Evolutionary conservation across 345 rosid species (phyloP).

Genomic region (Salix suchowensis): DNA sequence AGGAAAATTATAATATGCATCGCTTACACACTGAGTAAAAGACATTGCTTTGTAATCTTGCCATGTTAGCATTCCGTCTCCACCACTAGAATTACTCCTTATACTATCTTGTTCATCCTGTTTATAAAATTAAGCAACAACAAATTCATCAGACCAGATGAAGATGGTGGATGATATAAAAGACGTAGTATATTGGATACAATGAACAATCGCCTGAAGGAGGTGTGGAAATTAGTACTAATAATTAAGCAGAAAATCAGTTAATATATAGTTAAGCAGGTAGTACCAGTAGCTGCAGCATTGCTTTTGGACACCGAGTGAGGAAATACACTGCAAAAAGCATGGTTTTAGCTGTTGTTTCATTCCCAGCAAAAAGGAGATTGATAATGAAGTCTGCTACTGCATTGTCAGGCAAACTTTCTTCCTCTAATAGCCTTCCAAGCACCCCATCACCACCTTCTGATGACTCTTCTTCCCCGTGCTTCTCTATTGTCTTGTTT

Average conservation of each 20-base stretch:
- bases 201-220: too few relatives aligned
- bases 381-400: slow-evolving; percentile 76
- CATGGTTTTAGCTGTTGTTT: slow-evolving; percentile 86
- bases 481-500: slow-evolving; percentile 39
- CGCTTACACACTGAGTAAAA: slow-evolving; percentile 82
- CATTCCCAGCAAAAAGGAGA: slow-evolving; percentile 85
- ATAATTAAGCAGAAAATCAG: neutral
- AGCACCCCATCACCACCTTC: slow-evolving; percentile 49
- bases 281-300: slow-evolving; percentile 56
- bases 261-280: neutral
- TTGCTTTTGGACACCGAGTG: slow-evolving; percentile 55
- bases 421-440: slow-evolving; percentile 66
- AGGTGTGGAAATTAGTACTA: neutral
- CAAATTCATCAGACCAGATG: neutral
- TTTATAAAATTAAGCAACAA: neutral
- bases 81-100: slow-evolving; percentile 6
- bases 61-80: slow-evolving; percentile 51
- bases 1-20: neutral
- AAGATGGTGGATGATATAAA: too few relatives aligned
- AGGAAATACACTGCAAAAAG: slow-evolving; percentile 75
- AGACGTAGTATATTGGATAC: too few relatives aligned
- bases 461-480: slow-evolving; percentile 19
- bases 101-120: slow-evolving; percentile 73
- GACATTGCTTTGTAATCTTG: slow-evolving; percentile 74
- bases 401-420: slow-evolving; percentile 56